Conservation (phyloP, 2,329 filamentous ascomycete species). For the Raffaelea arxii region DNA sequence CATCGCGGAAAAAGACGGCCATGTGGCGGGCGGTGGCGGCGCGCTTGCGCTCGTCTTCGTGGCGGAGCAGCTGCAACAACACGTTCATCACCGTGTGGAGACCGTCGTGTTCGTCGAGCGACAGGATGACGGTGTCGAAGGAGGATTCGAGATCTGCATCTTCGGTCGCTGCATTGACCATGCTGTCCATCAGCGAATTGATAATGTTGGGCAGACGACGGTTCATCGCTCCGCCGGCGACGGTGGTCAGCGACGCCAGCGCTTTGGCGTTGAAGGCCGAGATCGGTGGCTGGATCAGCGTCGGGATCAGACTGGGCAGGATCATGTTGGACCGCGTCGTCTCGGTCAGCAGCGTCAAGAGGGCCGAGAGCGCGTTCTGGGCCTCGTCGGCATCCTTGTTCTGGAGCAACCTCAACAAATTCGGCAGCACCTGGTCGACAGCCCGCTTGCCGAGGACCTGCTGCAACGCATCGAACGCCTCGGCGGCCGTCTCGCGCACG, state of each 20-base stretch:
- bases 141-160: slow-evolving; percentile 62
- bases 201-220: slow-evolving; percentile 81
- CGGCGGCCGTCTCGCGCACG: slow-evolving; percentile 89
- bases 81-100: slow-evolving; percentile 94
- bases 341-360: slow-evolving; percentile 90
- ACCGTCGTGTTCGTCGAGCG: slow-evolving; percentile 92
- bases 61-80: slow-evolving; percentile 76
- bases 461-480: slow-evolving; percentile 93
- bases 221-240: slow-evolving; percentile 85
- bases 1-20: slow-evolving; percentile 72
- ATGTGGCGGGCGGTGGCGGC: slow-evolving; percentile 70
- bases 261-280: slow-evolving; percentile 92
- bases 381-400: slow-evolving; percentile 79
- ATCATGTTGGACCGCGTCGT: slow-evolving; percentile 92
- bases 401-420: slow-evolving; percentile 80
- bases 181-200: slow-evolving; percentile 89
- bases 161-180: slow-evolving; percentile 70
- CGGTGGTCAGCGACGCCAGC: slow-evolving; percentile 82
- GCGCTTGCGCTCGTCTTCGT: slow-evolving; percentile 82
- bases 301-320: slow-evolving; percentile 89
- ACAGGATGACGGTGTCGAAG: slow-evolving; percentile 82
- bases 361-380: slow-evolving; percentile 82
- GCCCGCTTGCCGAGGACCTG: slow-evolving; percentile 89
- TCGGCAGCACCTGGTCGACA: slow-evolving; percentile 89
- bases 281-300: slow-evolving; percentile 80